Base-by-base conservation (phyloP, 495 filamentous ascomycete species). In the Tuber melanosporum region DNA sequence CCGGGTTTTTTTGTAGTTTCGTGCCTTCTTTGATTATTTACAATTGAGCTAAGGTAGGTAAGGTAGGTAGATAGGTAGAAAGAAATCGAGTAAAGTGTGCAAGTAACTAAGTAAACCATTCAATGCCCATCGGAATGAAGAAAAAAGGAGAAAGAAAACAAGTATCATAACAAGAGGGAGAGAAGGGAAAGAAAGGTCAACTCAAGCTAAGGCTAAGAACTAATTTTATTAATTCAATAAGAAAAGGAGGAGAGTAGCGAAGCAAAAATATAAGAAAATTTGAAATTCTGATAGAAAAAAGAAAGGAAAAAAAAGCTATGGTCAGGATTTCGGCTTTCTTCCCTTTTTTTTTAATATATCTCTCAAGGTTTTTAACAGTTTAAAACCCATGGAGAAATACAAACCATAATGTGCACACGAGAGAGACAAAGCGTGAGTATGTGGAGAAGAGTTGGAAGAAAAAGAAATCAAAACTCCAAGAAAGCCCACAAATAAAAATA, bases 201-300 rank as follows among this genome's bases (percentile, higher is more conserved):
- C 52, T 32, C n/a, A 62, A 52, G 49, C 49, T 52, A n/a, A 32
- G n/a, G 52, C n/a, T 7, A 47, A 49, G 9, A 7, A 9, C 49
- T 62, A 62, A 83, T 26, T 88, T 86, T 79, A 82, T 84, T 84
- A 87, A 87, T 72, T 85, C 86, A 10, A 84, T 82, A 62, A 62
- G 77, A 42, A 26, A 26, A 66, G 7, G 57, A 66, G 57, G 17
- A 36, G 57, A 66, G 57, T 6, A 19, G 32, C 12, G 3, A 32
- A 36, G 57, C n/a, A 62, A 49, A 22, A 49, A 49, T 22, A 49
- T 22, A 57, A 10, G 32, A 66, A 66, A 66, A 66, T 19, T 66
- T 17, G 57, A 36, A 66, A 32, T 66, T 66, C 17, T 36, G 26
- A 17, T 66, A 62, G 26, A 66, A 26, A 19, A 66, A 17, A 66